phyloP scores from a whole-genome alignment of 495 filamentous ascomycete species.

The Tetracladium setigerum region DNA sequence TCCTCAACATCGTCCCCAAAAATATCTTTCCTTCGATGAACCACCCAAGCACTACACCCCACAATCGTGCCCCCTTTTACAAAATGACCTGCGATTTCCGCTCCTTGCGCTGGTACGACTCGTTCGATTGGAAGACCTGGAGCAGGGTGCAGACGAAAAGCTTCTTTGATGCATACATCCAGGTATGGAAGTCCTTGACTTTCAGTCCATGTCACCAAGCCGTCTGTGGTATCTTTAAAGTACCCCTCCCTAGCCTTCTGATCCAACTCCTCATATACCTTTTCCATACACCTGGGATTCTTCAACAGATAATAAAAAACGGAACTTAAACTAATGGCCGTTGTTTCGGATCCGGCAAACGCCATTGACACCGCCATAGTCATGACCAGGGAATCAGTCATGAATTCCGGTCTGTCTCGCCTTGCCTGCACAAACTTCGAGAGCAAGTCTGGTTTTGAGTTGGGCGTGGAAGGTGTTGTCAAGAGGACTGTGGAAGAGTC shows the following conservation, averaged over 20 bases:
- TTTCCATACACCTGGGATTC: constrained; percentile 35
- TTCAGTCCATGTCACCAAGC: constrained; percentile 53
- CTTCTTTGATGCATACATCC: constrained; percentile 31
- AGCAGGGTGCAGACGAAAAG: constrained; percentile 24
- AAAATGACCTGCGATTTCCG: constrained; percentile 43
- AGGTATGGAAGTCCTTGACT: constrained; percentile 39
- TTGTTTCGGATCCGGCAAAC: constrained; percentile 55
- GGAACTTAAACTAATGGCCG: constrained; percentile 52
- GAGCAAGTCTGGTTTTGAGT: constrained; percentile 40
- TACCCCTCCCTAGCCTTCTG: constrained; percentile 34
- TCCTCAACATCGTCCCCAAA: constrained; percentile 52
- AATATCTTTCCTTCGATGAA: constrained; percentile 48
- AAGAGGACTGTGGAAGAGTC: constrained; percentile 2
- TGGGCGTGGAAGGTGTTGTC: constrained; percentile 27
- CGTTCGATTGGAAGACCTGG: constrained; percentile 20
- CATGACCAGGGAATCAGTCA: constrained; percentile 55
- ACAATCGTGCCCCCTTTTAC: constrained; percentile 58
- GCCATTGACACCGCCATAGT: constrained; percentile 61
- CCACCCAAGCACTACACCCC: constrained; percentile 54
- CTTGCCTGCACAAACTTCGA: constrained; percentile 54
- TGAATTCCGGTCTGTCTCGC: constrained; percentile 54
- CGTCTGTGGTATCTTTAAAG: constrained; percentile 42
- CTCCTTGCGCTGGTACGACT: constrained; percentile 23
- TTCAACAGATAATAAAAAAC: constrained; percentile 61
- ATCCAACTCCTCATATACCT: constrained; percentile 47